Evolutionary conservation across 495 filamentous ascomycete species (phyloP).

Genomic region (Amphirosellinia nigrospora): DNA sequence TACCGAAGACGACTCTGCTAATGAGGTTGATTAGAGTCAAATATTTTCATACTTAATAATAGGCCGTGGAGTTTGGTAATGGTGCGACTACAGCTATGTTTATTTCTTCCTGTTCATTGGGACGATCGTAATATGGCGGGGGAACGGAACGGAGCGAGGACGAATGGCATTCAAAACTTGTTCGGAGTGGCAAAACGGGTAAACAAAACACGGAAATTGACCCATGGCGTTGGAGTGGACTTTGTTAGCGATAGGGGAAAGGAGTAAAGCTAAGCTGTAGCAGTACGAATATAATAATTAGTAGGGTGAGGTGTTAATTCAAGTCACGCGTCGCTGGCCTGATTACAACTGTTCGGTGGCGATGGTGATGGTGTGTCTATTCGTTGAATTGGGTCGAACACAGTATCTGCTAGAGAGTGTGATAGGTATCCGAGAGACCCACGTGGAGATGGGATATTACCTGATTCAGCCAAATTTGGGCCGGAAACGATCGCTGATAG

Average conservation of each 20-base stretch:
- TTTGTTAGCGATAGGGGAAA: not conserved
- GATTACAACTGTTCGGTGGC: not conserved
- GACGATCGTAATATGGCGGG: not conserved
- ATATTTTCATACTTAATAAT: slow-evolving; percentile 22
- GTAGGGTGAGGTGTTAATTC: not conserved
- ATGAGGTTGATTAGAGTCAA: slow-evolving; percentile 33
- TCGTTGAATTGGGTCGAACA: too few relatives aligned
- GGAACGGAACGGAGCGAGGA: not conserved
- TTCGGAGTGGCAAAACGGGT: not conserved
- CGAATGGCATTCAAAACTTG: not conserved
- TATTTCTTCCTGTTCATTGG: not conserved
- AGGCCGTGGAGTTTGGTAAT: slow-evolving; percentile 27
- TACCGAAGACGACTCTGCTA: slow-evolving; percentile 44
- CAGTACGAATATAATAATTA: slow-evolving; percentile 5
- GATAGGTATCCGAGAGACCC: not conserved
- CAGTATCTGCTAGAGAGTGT: not conserved
- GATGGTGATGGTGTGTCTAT: not conserved
- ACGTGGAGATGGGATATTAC: slow-evolving; percentile 12
- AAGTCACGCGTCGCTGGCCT: not conserved
- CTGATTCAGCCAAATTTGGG: slow-evolving; percentile 16
- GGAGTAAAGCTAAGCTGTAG: not conserved
- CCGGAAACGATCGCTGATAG: not conserved
- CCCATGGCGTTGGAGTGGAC: not conserved
- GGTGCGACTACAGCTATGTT: not conserved
- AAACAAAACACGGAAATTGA: not conserved